Conservation (phyloP, 2,329 filamentous ascomycete species). For the Colletotrichum caudatum region DNA sequence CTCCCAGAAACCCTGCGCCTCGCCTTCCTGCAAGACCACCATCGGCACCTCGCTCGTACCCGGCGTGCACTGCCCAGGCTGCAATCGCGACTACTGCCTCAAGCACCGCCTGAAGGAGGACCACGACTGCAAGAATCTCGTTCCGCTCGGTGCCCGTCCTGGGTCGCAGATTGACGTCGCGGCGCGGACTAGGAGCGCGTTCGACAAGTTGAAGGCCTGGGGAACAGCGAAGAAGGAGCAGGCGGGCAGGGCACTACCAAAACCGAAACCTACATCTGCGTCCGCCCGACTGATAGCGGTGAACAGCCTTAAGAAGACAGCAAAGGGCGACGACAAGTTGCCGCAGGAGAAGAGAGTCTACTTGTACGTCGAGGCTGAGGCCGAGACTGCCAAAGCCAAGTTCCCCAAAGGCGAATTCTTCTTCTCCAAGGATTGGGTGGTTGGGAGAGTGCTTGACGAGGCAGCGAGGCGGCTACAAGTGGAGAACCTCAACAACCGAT, state of each 20-base stretch:
- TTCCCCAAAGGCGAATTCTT: slow-evolving; percentile 85
- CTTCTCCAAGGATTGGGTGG: slow-evolving; percentile 87
- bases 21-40: slow-evolving; percentile 74
- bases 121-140: slow-evolving; percentile 84
- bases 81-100: slow-evolving; percentile 81
- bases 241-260: slow-evolving; percentile 69
- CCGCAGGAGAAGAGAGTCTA: slow-evolving; percentile 89
- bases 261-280: slow-evolving; percentile 72
- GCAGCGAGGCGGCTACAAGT: slow-evolving; percentile 83
- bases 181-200: slow-evolving; percentile 78
- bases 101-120: slow-evolving; percentile 83
- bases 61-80: slow-evolving; percentile 77
- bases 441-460: slow-evolving; percentile 83
- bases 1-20: slow-evolving; percentile 75
- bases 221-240: slow-evolving; percentile 78
- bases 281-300: slow-evolving; percentile 76
- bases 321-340: slow-evolving; percentile 90
- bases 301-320: slow-evolving; percentile 84
- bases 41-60: slow-evolving; percentile 77
- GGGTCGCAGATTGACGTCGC: slow-evolving; percentile 61
- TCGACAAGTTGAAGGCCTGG: slow-evolving; percentile 85
- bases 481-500: slow-evolving; percentile 85
- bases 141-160: slow-evolving; percentile 65
- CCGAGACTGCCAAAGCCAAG: slow-evolving; percentile 85
- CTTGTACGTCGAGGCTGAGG: slow-evolving; percentile 89